A percentile compares a stretch with the other conserved stretches of the same genome.
phyloP scores from a whole-genome alignment of 1,284 basidiomycete species.

The Rhodofomes roseus region DNA sequence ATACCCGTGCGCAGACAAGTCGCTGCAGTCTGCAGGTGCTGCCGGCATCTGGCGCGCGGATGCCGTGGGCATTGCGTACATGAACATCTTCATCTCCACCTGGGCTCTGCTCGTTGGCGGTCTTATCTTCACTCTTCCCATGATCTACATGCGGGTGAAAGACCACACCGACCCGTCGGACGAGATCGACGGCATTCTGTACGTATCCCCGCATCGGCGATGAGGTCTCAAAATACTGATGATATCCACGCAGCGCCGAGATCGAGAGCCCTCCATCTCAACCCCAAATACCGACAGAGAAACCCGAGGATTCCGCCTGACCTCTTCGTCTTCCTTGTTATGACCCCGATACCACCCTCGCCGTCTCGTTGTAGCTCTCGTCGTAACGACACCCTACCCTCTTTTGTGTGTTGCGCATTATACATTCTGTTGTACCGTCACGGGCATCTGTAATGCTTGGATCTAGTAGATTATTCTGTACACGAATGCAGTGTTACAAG shows the following conservation, averaged over 20 bases:
- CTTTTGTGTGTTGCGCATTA: background rate
- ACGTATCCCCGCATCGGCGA: conserved; percentile 7
- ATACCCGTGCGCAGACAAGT: conserved; percentile 32
- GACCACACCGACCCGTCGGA: conserved; percentile 31
- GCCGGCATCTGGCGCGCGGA: conserved; percentile 42
- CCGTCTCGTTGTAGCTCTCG: background rate
- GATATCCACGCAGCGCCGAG: background rate
- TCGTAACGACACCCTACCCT: background rate
- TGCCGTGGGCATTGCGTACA: conserved; percentile 36
- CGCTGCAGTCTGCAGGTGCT: conserved; percentile 41
- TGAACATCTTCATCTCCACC: conserved; percentile 42
- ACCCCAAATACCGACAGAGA: background rate
- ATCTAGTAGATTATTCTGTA: background rate
- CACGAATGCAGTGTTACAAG: background rate
- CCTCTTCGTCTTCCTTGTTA: background rate
- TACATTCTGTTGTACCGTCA: background rate
- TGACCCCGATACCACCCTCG: background rate
- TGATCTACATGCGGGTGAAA: conserved; percentile 40
- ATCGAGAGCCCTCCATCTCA: background rate
- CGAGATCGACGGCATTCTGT: conserved; percentile 29
- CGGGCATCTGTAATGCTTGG: background rate
- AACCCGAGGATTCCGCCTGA: background rate
- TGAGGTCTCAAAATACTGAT: background rate
- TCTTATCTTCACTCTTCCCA: conserved; percentile 41
- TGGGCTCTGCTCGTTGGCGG: conserved; percentile 40